Base-by-base conservation (phyloP, 164 flowering plant species). In the Saururus chinensis region DNA sequence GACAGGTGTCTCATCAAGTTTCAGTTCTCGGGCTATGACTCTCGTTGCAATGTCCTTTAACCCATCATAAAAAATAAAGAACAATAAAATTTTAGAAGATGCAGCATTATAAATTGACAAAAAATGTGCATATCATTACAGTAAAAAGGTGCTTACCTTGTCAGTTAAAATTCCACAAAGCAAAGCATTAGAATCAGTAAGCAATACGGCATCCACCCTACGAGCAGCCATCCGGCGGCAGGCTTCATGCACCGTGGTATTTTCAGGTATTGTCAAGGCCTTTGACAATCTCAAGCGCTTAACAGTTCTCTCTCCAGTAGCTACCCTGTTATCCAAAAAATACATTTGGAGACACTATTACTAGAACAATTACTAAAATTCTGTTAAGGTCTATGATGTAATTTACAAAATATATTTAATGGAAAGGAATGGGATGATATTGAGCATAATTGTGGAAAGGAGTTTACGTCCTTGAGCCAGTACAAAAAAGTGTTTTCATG, bases 121-220 rank as follows among this genome's bases (percentile, higher is more conserved):
- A 24, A 6, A 60, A 45, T 25, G n/a, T n/a, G 4, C 30, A 37
- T 14, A 25, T 52, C 66, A 30, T 21, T 60, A 11, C 9, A 45
- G 19, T 42, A 19, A 20, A 42, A 54, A 35, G 51, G 24, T 16
- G 0, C 30, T 56, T 57, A 88, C 99, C 97, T 88, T 93, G 71
- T 93, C 97, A 7, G 99, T 91, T 26, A 95, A 84, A 61, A 95
- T 95, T 65, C 99, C 99, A 75, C 96, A 88, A 60, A 95, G 90
- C 64, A 95, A 77, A 22, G 95, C 97, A 76, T 91, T 91, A 24
- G 99, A 91, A 62, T 95, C 99, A 20, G 97, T 95, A 21, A 95
- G 68, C 83, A 95, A 75, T 41, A 89, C 65, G 20, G 99, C 99
- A 79, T 95, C 99, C 69, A 95, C 95, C 75, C 82, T 78, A 24